Percentiles rank a stretch among this genome's conserved stretches.
phyloP scores from a whole-genome alignment of 345 rosid species.

The Erodium maritimum region DNA sequence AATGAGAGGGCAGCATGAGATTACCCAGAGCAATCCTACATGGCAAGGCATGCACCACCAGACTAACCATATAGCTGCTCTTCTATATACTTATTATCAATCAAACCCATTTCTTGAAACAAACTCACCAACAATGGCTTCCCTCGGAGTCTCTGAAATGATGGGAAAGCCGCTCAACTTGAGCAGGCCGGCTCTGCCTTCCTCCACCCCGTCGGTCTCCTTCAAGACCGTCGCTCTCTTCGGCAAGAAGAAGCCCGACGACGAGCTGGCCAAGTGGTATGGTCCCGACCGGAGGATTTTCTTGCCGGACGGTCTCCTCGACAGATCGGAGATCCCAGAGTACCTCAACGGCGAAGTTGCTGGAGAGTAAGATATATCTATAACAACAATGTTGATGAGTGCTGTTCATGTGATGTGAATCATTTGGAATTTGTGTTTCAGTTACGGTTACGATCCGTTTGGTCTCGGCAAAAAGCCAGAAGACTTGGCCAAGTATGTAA shows the following conservation, averaged over 20 bases:
- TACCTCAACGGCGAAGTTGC: constrained; percentile 95
- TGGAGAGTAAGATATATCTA: constrained; percentile 54
- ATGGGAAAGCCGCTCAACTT: constrained; percentile 68
- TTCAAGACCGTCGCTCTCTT: constrained; percentile 76
- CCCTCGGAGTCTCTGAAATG: constrained; percentile 71
- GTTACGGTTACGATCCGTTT: constrained; percentile 95
- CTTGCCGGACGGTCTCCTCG: constrained; percentile 91
- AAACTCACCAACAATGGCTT: constrained; percentile 18
- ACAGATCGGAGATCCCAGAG: constrained; percentile 88
- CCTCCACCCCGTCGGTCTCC: constrained; percentile 37
- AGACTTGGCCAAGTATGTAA: constrained; percentile 68
- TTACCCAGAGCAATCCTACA: constrained; percentile 23
- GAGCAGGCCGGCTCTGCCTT: constrained; percentile 15
- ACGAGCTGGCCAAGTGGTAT: constrained; percentile 98
- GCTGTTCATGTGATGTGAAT: too few relatives aligned
- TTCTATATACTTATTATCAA: constrained; percentile 5
- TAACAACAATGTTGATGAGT: background rate
- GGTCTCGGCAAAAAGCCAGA: constrained; percentile 94
- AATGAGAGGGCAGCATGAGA: constrained; percentile 40
- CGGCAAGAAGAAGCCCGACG: constrained; percentile 64
- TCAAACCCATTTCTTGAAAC: background rate
- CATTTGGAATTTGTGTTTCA: constrained; percentile 16
- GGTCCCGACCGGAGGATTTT: constrained; percentile 97
- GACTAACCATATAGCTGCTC: constrained; percentile 41
- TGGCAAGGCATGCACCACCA: constrained; percentile 46